These are phyloP conservation scores for Monosporascus sp. DNA, from an alignment of 2,329 filamentous ascomycete genomes.

Conservation along the genomic window DNA sequence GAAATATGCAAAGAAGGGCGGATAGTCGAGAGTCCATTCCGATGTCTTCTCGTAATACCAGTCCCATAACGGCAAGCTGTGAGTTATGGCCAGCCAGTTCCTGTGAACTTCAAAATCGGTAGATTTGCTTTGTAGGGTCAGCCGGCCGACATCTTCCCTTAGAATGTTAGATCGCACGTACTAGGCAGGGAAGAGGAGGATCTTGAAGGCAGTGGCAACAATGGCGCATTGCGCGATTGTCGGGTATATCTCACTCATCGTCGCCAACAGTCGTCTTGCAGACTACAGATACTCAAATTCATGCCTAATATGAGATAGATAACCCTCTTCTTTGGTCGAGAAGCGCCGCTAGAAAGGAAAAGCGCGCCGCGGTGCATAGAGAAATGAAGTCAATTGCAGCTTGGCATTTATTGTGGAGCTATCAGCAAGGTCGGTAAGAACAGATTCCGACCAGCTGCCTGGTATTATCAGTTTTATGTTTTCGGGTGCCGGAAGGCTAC, in stretches of 20 bases:
- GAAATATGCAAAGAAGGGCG: constrained; percentile 95
- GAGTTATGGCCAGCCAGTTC: constrained; percentile 95
- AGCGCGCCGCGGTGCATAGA: constrained; percentile 4
- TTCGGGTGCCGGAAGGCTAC: too few relatives aligned
- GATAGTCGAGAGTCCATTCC: constrained; percentile 99
- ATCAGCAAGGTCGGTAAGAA: constrained; percentile 12
- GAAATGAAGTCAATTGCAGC: constrained; percentile 21
- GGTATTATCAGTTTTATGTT: too few relatives aligned
- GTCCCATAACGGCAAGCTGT: constrained; percentile 77
- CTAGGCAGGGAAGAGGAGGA: constrained; percentile 93
- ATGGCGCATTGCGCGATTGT: constrained; percentile 85
- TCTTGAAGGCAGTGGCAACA: constrained; percentile 81
- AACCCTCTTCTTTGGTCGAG: neutral
- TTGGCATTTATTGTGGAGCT: constrained; percentile 8
- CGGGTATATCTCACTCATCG: constrained; percentile 77
- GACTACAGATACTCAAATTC: neutral
- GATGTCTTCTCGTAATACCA: constrained; percentile 99
- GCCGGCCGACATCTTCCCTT: neutral
- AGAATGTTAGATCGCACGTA: constrained; percentile 43
- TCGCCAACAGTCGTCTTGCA: constrained; percentile 10
- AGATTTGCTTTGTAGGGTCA: constrained; percentile 65
- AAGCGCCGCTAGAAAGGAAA: neutral
- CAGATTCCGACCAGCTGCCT: constrained; percentile 16
- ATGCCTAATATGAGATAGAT: constrained; percentile 9
- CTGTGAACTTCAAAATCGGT: constrained; percentile 98